phyloP scores from a whole-genome alignment of 2,329 filamentous ascomycete species.

The Mycogone perniciosa region DNA sequence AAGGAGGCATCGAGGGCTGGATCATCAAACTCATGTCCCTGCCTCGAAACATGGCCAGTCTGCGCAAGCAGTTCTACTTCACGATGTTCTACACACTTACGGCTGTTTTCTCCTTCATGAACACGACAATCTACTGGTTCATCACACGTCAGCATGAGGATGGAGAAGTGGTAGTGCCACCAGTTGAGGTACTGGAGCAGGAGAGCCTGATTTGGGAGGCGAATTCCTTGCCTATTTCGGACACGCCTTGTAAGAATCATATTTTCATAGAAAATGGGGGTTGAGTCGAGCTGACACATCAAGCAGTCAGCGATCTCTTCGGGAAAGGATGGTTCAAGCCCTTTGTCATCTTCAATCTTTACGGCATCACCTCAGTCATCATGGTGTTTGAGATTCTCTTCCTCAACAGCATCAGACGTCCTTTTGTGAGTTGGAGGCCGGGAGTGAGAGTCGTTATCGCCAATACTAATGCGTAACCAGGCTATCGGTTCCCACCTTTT shows the following conservation, averaged over 20 bases:
- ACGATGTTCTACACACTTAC: slow-evolving; percentile 44
- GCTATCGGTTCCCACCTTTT: slow-evolving; percentile 38
- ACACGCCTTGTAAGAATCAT: slow-evolving; percentile 6
- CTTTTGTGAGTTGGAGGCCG: slow-evolving; percentile 32
- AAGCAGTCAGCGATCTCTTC: slow-evolving; percentile 41
- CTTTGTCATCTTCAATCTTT: slow-evolving; percentile 42
- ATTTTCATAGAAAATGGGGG: background rate
- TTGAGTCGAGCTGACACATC: slow-evolving; percentile 14
- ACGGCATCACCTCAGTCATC: slow-evolving; percentile 36
- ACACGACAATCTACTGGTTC: slow-evolving; percentile 46
- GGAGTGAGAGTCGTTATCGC: background rate
- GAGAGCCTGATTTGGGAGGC: background rate
- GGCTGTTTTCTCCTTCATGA: slow-evolving; percentile 43
- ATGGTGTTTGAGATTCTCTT: slow-evolving; percentile 40
- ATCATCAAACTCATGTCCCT: slow-evolving; percentile 39
- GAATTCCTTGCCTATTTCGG: background rate
- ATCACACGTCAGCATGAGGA: slow-evolving; percentile 28
- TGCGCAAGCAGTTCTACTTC: slow-evolving; percentile 41
- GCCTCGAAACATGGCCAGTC: slow-evolving; percentile 34
- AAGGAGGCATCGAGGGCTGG: slow-evolving; percentile 29
- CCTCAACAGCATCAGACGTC: slow-evolving; percentile 49
- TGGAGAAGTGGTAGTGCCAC: slow-evolving; percentile 8
- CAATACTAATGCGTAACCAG: slow-evolving; percentile 26
- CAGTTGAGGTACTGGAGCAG: background rate
- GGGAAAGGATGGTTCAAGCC: slow-evolving; percentile 41